These are phyloP conservation scores for Phytophthora ramorum DNA, from an alignment of 352 stramenopile species.

Conservation along the genomic window DNA sequence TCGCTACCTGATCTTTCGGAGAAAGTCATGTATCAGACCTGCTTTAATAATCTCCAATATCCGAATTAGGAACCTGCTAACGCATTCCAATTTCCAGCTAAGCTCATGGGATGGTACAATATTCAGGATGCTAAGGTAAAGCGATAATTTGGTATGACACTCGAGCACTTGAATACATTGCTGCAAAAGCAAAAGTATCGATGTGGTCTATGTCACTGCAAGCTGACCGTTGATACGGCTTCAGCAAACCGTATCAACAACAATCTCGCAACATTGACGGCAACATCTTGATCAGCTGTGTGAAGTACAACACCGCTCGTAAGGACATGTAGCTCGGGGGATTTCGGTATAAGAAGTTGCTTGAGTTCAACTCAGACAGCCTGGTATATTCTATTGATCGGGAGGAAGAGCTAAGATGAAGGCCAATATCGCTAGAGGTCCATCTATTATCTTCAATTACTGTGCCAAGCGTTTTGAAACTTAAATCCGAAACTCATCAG, in stretches of 20 bases:
- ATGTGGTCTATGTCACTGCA: slow-evolving; percentile 26
- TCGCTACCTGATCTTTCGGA: slow-evolving; percentile 18
- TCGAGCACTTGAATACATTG: slow-evolving; percentile 27
- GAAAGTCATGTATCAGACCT: slow-evolving; percentile 38
- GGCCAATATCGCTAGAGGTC: slow-evolving; percentile 1
- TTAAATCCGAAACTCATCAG: too few species aligned
- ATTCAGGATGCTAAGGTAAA: slow-evolving; percentile 23
- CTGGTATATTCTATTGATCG: slow-evolving; percentile 1
- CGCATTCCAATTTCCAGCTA: neutral
- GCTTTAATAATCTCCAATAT: slow-evolving; percentile 1
- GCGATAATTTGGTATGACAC: slow-evolving; percentile 23
- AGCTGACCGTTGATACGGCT: slow-evolving; percentile 21
- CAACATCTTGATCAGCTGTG: slow-evolving; percentile 26
- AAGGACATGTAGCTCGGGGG: slow-evolving; percentile 9
- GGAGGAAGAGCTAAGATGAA: slow-evolving; percentile 16
- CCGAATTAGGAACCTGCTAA: too few species aligned
- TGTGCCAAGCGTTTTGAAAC: slow-evolving; percentile 2
- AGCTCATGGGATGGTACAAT: slow-evolving; percentile 22
- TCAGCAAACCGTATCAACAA: slow-evolving; percentile 32
- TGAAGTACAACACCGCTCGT: slow-evolving; percentile 5
- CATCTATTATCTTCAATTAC: neutral
- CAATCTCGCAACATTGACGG: neutral
- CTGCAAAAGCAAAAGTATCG: slow-evolving; percentile 28
- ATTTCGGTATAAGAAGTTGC: slow-evolving; percentile 27
- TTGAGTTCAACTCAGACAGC: slow-evolving; percentile 16